These are phyloP conservation scores for Sphagnurus paluster DNA, from an alignment of 1,284 basidiomycete genomes.

Conservation along the genomic window DNA sequence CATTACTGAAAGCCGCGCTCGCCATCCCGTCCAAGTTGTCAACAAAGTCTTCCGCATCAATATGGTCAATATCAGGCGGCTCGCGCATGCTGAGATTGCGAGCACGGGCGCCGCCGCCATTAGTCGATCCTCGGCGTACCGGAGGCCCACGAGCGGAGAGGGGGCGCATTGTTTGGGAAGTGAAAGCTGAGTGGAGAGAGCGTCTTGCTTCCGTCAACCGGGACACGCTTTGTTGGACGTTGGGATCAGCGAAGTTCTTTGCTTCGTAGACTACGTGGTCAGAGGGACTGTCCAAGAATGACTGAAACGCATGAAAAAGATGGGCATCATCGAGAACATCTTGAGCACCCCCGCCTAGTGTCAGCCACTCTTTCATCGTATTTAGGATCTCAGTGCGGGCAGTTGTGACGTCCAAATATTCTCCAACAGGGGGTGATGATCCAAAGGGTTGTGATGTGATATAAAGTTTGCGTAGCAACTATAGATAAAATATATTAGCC, in stretches of 20 bases:
- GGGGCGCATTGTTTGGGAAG: constrained; percentile 63
- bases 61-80: constrained; percentile 66
- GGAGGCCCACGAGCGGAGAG: constrained; percentile 34
- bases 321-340: constrained; percentile 72
- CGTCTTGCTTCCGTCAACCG: constrained; percentile 45
- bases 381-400: constrained; percentile 62
- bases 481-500: constrained; percentile 2
- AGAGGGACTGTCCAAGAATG: constrained; percentile 54
- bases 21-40: constrained; percentile 75
- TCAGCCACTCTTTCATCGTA: constrained; percentile 69
- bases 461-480: constrained; percentile 77
- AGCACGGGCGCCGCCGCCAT: constrained; percentile 25
- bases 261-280: constrained; percentile 48
- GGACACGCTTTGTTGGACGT: constrained; percentile 47
- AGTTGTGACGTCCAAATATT: constrained; percentile 41
- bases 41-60: constrained; percentile 67
- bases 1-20: constrained; percentile 67
- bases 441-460: constrained; percentile 45
- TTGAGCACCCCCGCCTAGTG: constrained; percentile 67
- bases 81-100: constrained; percentile 51
- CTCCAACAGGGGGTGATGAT: constrained; percentile 35
- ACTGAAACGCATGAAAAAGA: constrained; percentile 53
- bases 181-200: constrained; percentile 48
- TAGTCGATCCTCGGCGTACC: constrained; percentile 23
- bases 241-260: constrained; percentile 35